Base-by-base conservation (phyloP, 2,329 filamentous ascomycete species). In the Madurella mycetomatis region DNA sequence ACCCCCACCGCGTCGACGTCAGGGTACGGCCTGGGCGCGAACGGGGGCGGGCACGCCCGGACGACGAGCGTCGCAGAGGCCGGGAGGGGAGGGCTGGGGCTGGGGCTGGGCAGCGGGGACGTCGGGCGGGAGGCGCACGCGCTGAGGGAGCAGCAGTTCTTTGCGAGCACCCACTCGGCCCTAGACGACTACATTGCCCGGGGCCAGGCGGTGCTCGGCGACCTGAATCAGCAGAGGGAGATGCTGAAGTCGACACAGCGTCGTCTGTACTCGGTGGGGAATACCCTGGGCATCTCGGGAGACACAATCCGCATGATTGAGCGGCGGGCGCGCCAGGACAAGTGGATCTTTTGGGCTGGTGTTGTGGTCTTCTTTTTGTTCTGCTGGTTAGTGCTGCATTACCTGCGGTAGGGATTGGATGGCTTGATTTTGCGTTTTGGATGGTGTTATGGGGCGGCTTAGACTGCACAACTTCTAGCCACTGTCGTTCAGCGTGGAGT, bases 221-320 rank as follows among this genome's bases (percentile, higher is more conserved):
- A 97, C 72, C 72, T 99, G 53, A 87, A 89, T 2, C 82, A 94
- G 66, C 94, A 99, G 76, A 82, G 90, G 51, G 92, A 97, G 69
- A 92, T 96, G 76, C 78, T 99, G 60, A 99, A 99, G 76, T 89
- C 87, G 49, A 97, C 94, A 18, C 94, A 99, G 73, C 87, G 87
- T 70, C 84, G 85, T 68, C 77, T 99, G 47, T 97, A 97, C 68
- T 92, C 84, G 64, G 91, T 96, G 17, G 94, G 90, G 7, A 97
- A 95, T 68, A 97, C 94, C 18, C 74, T 99, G 46, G 94, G 94
- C 0, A 82, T 99, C 56, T 95, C 88, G 66, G 92, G 92, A 17
- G 92, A 97, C 69, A 99, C 94, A 1, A 99, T 99, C 61, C 85
- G 94, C 45, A 97, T 94, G 90, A 87, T 99, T 41, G 92, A 97